Conservation (phyloP, 73 alveolate genomes). For the Paramecium sonneborni region DNA sequence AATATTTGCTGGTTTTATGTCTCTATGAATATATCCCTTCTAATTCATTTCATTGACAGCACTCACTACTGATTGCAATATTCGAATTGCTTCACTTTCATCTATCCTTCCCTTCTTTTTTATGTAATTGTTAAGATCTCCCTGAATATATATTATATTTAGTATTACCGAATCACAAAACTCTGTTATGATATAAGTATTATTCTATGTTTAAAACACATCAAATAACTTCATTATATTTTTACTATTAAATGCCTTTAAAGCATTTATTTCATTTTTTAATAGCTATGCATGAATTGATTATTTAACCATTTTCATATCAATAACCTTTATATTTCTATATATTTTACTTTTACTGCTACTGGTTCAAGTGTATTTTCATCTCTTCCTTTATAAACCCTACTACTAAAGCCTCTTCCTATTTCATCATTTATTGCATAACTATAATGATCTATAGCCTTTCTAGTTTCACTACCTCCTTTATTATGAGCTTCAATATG, state of each 20-base stretch:
- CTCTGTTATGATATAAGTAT: conserved; percentile 66
- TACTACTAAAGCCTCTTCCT: conserved; percentile 61
- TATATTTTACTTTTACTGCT: conserved; percentile 51
- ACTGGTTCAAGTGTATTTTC: conserved; percentile 61
- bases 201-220: conserved; percentile 62
- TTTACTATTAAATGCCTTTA: conserved; percentile 53
- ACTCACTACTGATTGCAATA: conserved; percentile 37
- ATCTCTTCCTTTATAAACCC: conserved; percentile 66
- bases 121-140: conserved; percentile 44
- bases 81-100: conserved; percentile 55
- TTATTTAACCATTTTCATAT: conserved; percentile 67
- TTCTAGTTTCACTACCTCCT: conserved; percentile 57
- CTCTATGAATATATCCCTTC: conserved; percentile 64
- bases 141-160: neutral
- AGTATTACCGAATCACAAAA: conserved; percentile 55
- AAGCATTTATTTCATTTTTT: conserved; percentile 61
- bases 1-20: conserved; percentile 66
- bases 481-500: neutral
- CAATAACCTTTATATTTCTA: conserved; percentile 1
- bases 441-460: conserved; percentile 65
- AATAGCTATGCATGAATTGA: conserved; percentile 50
- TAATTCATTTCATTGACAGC: conserved; percentile 56
- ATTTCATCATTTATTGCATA: conserved; percentile 64
- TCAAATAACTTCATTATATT: conserved; percentile 61
- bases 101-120: conserved; percentile 42